A percentile compares a stretch with the other conserved stretches of the same genome.
Conservation (phyloP, 495 filamentous ascomycete species). For the Xylaria grammica region DNA sequence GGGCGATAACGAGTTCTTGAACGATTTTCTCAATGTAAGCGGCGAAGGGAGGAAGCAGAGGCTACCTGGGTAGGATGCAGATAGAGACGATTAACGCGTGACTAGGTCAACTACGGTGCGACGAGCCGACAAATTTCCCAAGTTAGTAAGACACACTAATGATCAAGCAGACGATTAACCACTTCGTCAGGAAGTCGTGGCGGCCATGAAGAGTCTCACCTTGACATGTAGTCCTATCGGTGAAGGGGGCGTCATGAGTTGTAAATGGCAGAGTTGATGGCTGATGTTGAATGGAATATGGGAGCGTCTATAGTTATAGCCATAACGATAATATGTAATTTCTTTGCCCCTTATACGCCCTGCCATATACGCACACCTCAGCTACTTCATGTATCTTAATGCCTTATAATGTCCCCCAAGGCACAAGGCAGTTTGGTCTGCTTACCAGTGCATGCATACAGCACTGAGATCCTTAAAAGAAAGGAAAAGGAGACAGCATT, state of each 20-base stretch:
- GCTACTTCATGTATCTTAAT: too few relatives aligned
- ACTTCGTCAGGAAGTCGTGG: slow-evolving; percentile 1
- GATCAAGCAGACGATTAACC: not conserved
- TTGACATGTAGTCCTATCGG: not conserved
- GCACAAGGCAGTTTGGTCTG: too few relatives aligned
- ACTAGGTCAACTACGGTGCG: not conserved
- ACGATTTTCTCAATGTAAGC: slow-evolving; percentile 1
- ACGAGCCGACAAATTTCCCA: slow-evolving; percentile 5
- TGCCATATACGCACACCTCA: too few relatives aligned
- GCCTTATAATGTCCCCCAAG: too few relatives aligned
- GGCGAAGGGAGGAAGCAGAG: not conserved
- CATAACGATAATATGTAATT: not conserved
- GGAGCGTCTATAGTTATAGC: not conserved
- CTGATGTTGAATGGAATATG: not conserved
- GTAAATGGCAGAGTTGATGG: not conserved
- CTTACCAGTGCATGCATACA: too few relatives aligned
- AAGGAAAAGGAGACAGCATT: too few relatives aligned
- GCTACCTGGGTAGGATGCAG: not conserved
- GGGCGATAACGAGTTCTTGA: not conserved
- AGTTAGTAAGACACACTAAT: slow-evolving; percentile 2
- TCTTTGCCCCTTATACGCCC: too few relatives aligned
- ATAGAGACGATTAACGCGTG: not conserved
- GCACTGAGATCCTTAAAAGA: too few relatives aligned
- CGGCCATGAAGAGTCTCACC: slow-evolving; percentile 4
- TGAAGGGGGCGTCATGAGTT: slow-evolving; percentile 4